Conservation (phyloP, 1,284 basidiomycete species). For the Dichomitus squalens region DNA sequence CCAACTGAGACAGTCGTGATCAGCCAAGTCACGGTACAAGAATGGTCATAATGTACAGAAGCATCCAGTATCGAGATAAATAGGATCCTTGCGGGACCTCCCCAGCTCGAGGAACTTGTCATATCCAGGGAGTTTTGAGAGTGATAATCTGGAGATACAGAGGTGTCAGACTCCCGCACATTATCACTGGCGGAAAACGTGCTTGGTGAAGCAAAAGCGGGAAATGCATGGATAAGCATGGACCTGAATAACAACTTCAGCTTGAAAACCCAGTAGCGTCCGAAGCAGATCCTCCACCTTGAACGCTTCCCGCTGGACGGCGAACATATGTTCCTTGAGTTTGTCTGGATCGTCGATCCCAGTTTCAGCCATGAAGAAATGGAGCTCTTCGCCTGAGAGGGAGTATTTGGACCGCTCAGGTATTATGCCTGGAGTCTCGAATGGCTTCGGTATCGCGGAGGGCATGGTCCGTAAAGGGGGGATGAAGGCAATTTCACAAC, state of each 20-base stretch:
- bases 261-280: too few species aligned
- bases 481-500: too few species aligned
- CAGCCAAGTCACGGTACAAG: neutral
- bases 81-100: slow-evolving; percentile 38
- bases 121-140: slow-evolving; percentile 6
- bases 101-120: slow-evolving; percentile 40
- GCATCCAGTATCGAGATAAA: slow-evolving; percentile 47
- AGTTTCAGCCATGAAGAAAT: slow-evolving; percentile 40
- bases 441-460: too few species aligned
- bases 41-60: slow-evolving; percentile 55
- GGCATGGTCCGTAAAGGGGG: too few species aligned
- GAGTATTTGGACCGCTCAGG: too few species aligned
- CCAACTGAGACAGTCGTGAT: slow-evolving; percentile 36
- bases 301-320: slow-evolving; percentile 42
- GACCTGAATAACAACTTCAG: too few species aligned
- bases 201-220: neutral
- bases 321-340: slow-evolving; percentile 44
- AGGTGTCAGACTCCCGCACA: neutral
- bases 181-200: neutral
- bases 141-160: neutral
- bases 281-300: slow-evolving; percentile 26
- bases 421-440: too few species aligned
- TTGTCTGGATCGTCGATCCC: slow-evolving; percentile 38
- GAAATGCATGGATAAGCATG: neutral
- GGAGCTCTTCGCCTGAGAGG: neutral